Evolutionary conservation across 768 basidiomycete genomes (phyloP).

Genomic region (Suillus spraguei): DNA sequence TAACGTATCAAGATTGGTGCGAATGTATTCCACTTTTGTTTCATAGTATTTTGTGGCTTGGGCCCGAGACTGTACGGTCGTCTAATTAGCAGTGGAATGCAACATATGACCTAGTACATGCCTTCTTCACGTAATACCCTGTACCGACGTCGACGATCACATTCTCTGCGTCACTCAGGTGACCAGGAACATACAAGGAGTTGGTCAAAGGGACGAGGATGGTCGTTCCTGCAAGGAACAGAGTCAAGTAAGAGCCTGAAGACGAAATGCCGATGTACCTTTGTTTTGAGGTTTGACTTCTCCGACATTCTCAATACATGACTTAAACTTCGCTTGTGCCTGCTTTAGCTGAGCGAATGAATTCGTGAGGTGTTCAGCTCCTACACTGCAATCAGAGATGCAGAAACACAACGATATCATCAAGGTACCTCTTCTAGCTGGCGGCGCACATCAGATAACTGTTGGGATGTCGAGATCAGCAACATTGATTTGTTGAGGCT

Average conservation of each 20-base stretch:
- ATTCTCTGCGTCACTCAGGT: slow-evolving; percentile 76
- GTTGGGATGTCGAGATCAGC: slow-evolving; percentile 82
- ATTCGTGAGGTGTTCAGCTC: slow-evolving; percentile 91
- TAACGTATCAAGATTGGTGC: slow-evolving; percentile 79
- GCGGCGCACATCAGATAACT: slow-evolving; percentile 85
- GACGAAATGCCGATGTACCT: slow-evolving; percentile 36
- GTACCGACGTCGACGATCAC: slow-evolving; percentile 97
- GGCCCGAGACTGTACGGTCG: slow-evolving; percentile 63
- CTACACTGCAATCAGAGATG: slow-evolving; percentile 41
- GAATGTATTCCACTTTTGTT: slow-evolving; percentile 80
- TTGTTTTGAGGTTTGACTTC: slow-evolving; percentile 75
- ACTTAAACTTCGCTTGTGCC: slow-evolving; percentile 90
- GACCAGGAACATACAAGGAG: slow-evolving; percentile 95
- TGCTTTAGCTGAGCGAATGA: slow-evolving; percentile 93
- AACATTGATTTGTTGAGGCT: slow-evolving; percentile 75
- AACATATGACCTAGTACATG: slow-evolving; percentile 31
- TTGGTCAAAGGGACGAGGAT: slow-evolving; percentile 92
- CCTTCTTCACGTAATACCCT: slow-evolving; percentile 96
- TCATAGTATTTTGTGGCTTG: slow-evolving; percentile 85
- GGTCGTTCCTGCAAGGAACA: slow-evolving; percentile 65
- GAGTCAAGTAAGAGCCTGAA: not conserved
- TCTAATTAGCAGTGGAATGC: not conserved
- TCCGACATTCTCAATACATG: slow-evolving; percentile 79
- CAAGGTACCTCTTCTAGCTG: slow-evolving; percentile 85
- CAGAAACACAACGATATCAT: not conserved